Conservation (phyloP, 495 filamentous ascomycete genomes). For the Apodospora peruviana region DNA sequence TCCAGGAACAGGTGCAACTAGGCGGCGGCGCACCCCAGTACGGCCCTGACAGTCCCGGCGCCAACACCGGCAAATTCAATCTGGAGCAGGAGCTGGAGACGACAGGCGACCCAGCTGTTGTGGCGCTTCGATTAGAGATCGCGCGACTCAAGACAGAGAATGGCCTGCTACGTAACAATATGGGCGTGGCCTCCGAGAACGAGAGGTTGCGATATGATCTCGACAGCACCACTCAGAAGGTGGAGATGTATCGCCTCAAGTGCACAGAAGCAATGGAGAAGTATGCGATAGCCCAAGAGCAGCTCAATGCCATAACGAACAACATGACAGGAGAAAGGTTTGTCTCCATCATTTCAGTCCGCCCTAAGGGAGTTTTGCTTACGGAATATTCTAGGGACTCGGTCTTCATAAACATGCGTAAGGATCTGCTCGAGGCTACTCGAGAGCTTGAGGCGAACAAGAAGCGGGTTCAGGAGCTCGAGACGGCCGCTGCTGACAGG, state of each 20-base stretch:
- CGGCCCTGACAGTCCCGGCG: slow-evolving; percentile 18
- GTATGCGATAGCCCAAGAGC: slow-evolving; percentile 44
- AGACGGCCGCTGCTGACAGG: slow-evolving; percentile 37
- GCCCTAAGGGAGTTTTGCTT: neutral
- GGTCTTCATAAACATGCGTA: slow-evolving; percentile 32
- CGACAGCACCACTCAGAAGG: slow-evolving; percentile 32
- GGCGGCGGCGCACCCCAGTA: slow-evolving; percentile 20
- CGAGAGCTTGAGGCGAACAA: slow-evolving; percentile 30
- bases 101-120: slow-evolving; percentile 21
- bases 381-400: slow-evolving; percentile 31
- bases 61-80: slow-evolving; percentile 20
- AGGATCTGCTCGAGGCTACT: slow-evolving; percentile 24
- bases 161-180: slow-evolving; percentile 42
- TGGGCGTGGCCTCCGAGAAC: slow-evolving; percentile 43
- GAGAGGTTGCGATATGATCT: slow-evolving; percentile 44
- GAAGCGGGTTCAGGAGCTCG: slow-evolving; percentile 36
- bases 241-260: slow-evolving; percentile 37
- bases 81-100: slow-evolving; percentile 40
- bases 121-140: slow-evolving; percentile 34
- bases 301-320: slow-evolving; percentile 42
- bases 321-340: slow-evolving; percentile 44
- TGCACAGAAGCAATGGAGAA: slow-evolving; percentile 44
- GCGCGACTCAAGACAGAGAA: slow-evolving; percentile 51
- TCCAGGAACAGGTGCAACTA: slow-evolving; percentile 41
- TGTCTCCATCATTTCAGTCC: slow-evolving; percentile 24